Conservation (phyloP, 2,329 filamentous ascomycete genomes). For the Apiospora kogelbergensis region DNA sequence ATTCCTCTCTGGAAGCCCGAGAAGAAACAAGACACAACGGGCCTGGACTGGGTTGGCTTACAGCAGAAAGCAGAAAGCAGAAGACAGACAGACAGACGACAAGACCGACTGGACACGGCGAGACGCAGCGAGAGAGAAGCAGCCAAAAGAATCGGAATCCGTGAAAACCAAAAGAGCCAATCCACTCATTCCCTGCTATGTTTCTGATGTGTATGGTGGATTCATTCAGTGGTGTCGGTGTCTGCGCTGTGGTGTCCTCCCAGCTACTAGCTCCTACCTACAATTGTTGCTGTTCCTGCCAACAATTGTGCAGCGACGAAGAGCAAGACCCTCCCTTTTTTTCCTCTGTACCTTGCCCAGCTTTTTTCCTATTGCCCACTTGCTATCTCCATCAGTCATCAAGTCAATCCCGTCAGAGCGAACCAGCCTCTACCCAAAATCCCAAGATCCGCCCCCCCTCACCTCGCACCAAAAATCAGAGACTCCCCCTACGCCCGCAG, state of each 20-base stretch:
- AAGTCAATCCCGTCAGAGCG: conserved; percentile 1
- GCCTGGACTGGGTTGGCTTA: not conserved
- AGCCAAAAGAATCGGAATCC: not conserved
- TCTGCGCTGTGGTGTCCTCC: not conserved
- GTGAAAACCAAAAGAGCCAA: not conserved
- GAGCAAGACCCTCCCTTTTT: conserved; percentile 3
- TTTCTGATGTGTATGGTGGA: conserved; percentile 7
- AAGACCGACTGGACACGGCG: too few species aligned
- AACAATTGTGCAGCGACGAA: not conserved
- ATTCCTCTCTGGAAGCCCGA: not conserved
- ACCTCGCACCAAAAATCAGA: conserved; percentile 5
- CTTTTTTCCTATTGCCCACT: not conserved
- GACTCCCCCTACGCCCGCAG: not conserved
- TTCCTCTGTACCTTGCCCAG: not conserved
- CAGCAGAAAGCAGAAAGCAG: not conserved
- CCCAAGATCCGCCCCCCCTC: not conserved
- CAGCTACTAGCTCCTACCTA: conserved; percentile 1
- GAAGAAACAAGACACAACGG: not conserved
- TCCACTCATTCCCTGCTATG: conserved; percentile 3
- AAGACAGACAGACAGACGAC: not conserved
- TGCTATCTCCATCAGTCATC: conserved; percentile 3
- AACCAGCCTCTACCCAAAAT: not conserved
- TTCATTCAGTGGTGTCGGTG: not conserved
- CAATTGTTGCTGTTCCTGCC: conserved; percentile 4
- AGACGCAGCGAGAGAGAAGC: not conserved